Evolutionary conservation across 495 filamentous ascomycete species (phyloP), one percentile per base, ranked within the genome.

Genomic region (Penicillium mononematosum): DNA sequence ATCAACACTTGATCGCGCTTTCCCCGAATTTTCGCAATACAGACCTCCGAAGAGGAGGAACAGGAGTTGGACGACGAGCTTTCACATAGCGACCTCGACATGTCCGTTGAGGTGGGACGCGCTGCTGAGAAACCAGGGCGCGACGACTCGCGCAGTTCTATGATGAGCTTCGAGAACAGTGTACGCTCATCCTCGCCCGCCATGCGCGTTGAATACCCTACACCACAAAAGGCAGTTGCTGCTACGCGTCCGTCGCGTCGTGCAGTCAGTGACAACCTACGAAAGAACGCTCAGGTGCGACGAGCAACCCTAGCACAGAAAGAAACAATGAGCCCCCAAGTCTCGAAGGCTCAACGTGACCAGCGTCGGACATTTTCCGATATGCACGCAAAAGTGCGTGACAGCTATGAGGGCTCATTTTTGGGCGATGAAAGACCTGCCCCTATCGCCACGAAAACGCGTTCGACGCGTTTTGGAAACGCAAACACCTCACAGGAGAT

Each of bases 1-100:
- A 7, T 88, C 84, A 9, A 83, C 78, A 36, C 73, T 88, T 44
- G 82, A 81, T 22, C 81, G 78, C 61, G 76, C 80, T 50, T 87
- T 88, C 68, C 85, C 85, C 22, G 79, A 87, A 60, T 87, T 82
- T 54, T 78, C 78, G 8, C 71, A 76, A 60, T 75, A 8, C 67
- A 70, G 31, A 70, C 73, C 3, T 78, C 76, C 2, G 72, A 75
- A 45, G 75, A 75, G 31, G 65, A 68, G 45, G 58, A 62, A 53
- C 46, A 54, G 5, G 41, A 55, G 54, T 17, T 57, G 27, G 44
- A 47, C 14, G 42, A 74, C 36, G 68, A 70, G 29, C 62, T 68
- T 24, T 54, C 62, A 39, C 64, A 73, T 27, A 63, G 71, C 12
- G 63, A 74, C 50, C 67, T 69, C 48, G 69, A 69, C 9, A 57